Base-by-base conservation (phyloP, 129 eudicot genomes). In the Chrysanthemum seticuspe region DNA sequence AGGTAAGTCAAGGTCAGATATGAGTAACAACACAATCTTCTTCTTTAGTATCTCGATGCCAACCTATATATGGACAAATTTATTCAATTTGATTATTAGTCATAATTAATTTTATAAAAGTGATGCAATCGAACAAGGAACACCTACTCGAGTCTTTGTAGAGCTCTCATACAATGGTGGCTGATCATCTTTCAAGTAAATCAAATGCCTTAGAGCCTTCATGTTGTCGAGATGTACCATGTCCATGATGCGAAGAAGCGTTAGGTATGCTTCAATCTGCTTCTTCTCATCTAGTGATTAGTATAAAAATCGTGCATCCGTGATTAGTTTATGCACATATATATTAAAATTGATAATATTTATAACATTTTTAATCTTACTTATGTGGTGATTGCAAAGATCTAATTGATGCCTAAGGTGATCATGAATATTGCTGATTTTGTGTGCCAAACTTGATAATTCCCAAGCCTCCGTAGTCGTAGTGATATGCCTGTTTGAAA, bases 401-500 rank as follows among this genome's bases (percentile, higher is more conserved):
- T 67, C 75, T 29, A 87, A 67, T 52, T 87, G 88, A 57, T 81
- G 74, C 58, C 31, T 73, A 7, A 90, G 84, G 70, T 87, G 96
- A 56, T 72, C 79, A 64, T 80, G 85, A 45, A 85, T 90, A 75
- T 79, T 87, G 71, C 79, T 82, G 66, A 90, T 85, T 77, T 90
- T 90, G 78, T 90, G 90, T 21, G 88, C 87, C 81, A 90, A 83
- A 75, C 93, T 90, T 5, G 88, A 83, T 51, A 90, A 68, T 79
- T 90, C 96, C 96, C 93, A 87, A 14, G 92, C 83, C 79, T 90
- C 90, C 0, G 90, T 74, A 16, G 93, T 84, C 1, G 93, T 80
- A n/a, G 88, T 75, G 68, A 87, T 27, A 50, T 85, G 87, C 80
- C 96, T 87, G 27, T 64, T 73, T 16, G 6, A 23, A 29, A 62